Conservation (phyloP, 2,329 filamentous ascomycete genomes). For the Zasmidium cellare region DNA sequence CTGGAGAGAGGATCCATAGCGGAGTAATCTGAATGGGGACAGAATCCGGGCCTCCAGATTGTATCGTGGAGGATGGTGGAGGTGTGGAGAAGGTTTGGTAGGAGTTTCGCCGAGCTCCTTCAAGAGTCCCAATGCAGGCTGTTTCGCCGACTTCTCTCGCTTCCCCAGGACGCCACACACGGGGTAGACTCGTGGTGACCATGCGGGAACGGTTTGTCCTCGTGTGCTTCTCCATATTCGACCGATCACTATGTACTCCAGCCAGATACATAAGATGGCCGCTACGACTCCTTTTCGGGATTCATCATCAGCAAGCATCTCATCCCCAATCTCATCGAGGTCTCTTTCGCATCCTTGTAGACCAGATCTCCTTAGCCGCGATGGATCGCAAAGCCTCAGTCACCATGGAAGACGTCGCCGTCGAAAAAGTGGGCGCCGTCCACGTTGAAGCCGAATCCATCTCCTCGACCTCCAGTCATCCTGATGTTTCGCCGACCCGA, state of each 20-base stretch:
- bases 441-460: conserved; percentile 18
- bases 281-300: background rate
- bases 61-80: background rate
- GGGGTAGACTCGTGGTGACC: background rate
- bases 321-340: background rate
- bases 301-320: background rate
- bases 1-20: background rate
- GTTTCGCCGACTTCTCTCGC: background rate
- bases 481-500: conserved; percentile 10
- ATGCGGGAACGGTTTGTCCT: background rate
- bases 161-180: background rate
- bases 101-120: background rate
- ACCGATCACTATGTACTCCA: background rate
- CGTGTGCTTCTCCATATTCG: background rate
- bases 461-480: conserved; percentile 15
- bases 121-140: background rate
- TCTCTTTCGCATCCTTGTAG: background rate
- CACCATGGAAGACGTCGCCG: conserved; percentile 2
- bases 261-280: background rate
- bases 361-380: background rate
- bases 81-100: background rate
- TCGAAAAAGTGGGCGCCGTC: conserved; percentile 20
- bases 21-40: background rate
- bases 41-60: background rate
- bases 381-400: conserved; percentile 9